Base-by-base conservation (phyloP, 176 grass and related monocot species). In the Oryza glaberrima region DNA sequence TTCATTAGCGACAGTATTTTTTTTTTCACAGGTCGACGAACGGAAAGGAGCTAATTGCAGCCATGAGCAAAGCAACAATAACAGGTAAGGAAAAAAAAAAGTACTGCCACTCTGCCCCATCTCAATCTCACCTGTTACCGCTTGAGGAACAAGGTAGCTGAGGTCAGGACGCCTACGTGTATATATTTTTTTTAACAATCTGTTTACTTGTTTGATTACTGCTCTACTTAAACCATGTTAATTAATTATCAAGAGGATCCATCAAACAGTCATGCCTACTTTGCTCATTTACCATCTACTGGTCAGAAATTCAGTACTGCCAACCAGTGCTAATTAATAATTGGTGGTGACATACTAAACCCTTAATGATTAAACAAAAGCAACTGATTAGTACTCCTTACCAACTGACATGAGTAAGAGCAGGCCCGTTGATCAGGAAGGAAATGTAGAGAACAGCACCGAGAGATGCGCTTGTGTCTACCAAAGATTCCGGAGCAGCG, bases 371-470 rank as follows among this genome's bases (percentile, higher is more conserved):
- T 25, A 23, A 71, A 54, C 5, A 32, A 41, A 72, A 72, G 7
- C 67, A 48, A 63, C 58, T 79, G 75, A 72, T 58, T 63, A 70
- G 49, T 58, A 36, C 45, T 80, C 47, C 61, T 74, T 75, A 68
- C 82, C 82, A 84, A 85, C 82, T 40, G 84, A 75, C 76, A 84
- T 17, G 22, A 43, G 45, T 6, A 30, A 30, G 52, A 65, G 9
- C 38, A 54, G 14, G 32, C 60, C 28, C 80, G 68, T 16, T 23
- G 34, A 61, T 77, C 13, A 5, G 26, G 44, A 34, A 1, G 12
- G 41, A 22, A 13, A n/a, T 64, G 45, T 48, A 80, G 10, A 26
- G 70, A 69, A 58, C 54, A 58, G 54, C 16, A 58, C 54, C 54
- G 19, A 30, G 17, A 65, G n/a, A 63, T 63, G 19, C 54, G 54